These are phyloP conservation scores for Plantago lanceolata DNA, from an alignment of 305 asterid genomes.

Conservation along the genomic window DNA sequence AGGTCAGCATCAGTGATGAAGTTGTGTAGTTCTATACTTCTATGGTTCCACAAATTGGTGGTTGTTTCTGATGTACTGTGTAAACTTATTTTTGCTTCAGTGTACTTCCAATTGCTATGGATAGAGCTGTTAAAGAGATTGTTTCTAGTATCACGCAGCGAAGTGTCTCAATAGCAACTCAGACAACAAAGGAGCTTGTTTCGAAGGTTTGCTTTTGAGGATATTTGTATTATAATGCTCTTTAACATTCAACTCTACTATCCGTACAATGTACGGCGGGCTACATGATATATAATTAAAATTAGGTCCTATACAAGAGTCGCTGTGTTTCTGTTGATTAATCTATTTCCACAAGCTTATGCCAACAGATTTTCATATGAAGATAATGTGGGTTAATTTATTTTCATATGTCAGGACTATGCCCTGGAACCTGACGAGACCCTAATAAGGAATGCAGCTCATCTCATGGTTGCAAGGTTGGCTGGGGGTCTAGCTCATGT, in stretches of 20 bases:
- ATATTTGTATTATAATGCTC: background rate
- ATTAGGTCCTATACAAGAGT: background rate
- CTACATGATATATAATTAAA: background rate
- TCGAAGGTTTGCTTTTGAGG: constrained; percentile 52
- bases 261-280: background rate
- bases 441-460: constrained; percentile 85
- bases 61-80: background rate
- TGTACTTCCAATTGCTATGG: constrained; percentile 86
- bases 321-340: background rate
- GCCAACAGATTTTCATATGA: background rate
- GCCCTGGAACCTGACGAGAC: constrained; percentile 98
- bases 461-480: constrained; percentile 97
- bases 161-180: constrained; percentile 96
- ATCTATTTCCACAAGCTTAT: too few species aligned
- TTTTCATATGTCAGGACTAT: constrained; percentile 62
- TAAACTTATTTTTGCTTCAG: constrained; percentile 46
- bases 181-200: constrained; percentile 95
- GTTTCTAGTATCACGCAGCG: constrained; percentile 84
- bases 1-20: constrained; percentile 49
- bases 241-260: background rate
- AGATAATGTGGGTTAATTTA: background rate
- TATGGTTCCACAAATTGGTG: background rate
- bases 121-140: constrained; percentile 90
- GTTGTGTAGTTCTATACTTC: constrained; percentile 16
- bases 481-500: constrained; percentile 99